phyloP scores from a whole-genome alignment of 306 rosid species.

The Herpetospermum pedunculosum region DNA sequence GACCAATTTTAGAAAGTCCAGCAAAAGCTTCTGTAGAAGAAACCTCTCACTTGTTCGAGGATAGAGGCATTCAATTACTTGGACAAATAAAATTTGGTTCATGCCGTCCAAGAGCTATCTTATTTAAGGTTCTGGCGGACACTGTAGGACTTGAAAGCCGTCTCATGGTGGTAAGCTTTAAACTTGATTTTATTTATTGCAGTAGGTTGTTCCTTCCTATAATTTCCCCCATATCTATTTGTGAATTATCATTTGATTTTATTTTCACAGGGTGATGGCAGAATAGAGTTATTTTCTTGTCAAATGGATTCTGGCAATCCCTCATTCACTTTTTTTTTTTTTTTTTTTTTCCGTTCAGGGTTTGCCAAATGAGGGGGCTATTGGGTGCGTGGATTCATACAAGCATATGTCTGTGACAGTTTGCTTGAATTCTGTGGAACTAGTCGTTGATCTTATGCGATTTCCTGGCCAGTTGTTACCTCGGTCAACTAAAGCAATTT shows the following conservation, averaged over 20 bases:
- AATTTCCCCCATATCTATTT: not conserved
- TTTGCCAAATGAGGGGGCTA: constrained; percentile 67
- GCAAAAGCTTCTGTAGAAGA: constrained; percentile 82
- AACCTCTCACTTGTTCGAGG: constrained; percentile 67
- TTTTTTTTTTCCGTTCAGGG: constrained; percentile 44
- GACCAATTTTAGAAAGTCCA: constrained; percentile 82
- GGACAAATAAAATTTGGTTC: constrained; percentile 95
- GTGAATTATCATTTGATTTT: not conserved
- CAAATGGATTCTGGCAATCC: constrained; percentile 6
- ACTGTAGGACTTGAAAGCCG: constrained; percentile 94
- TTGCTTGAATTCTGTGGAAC: constrained; percentile 70
- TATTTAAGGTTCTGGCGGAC: constrained; percentile 91
- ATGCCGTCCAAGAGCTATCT: constrained; percentile 86
- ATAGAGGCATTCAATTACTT: constrained; percentile 77
- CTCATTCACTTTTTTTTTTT: constrained; percentile 9
- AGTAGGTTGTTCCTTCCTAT: not conserved
- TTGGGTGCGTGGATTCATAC: constrained; percentile 72
- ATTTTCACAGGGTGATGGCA: not conserved
- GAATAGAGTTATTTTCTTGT: not conserved
- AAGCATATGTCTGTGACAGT: constrained; percentile 84
- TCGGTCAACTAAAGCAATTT: constrained; percentile 69
- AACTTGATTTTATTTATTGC: constrained; percentile 11
- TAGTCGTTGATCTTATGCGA: constrained; percentile 93
- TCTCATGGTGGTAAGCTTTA: constrained; percentile 75
- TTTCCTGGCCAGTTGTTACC: constrained; percentile 85